phyloP scores from a whole-genome alignment of 2,329 filamentous ascomycete genomes.

The Aspergillus sojae region DNA sequence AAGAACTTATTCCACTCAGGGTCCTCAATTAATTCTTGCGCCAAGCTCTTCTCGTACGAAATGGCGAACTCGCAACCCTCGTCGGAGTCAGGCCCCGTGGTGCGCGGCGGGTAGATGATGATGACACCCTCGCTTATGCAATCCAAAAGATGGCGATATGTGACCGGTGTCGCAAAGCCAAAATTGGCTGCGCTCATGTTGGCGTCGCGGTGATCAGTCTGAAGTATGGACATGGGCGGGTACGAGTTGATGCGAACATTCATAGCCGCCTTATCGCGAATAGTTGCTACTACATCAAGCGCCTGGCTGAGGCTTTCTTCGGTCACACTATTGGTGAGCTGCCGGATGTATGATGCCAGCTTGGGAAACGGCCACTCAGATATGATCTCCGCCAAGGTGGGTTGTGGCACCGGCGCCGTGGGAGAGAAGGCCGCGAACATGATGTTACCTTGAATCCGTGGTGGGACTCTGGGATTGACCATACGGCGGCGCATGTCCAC shows the following conservation, averaged over 20 bases:
- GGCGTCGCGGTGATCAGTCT: conserved; percentile 42
- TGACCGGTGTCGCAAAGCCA: conserved; percentile 39
- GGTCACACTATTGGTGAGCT: conserved; percentile 39
- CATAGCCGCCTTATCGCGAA: conserved; percentile 42
- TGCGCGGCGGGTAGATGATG: conserved; percentile 35
- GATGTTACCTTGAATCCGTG: conserved; percentile 42
- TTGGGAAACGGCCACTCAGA: conserved; percentile 38
- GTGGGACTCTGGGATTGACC: conserved; percentile 33
- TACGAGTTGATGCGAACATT: conserved; percentile 38
- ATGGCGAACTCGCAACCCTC: conserved; percentile 42
- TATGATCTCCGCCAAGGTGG: conserved; percentile 38
- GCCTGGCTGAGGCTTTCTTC: conserved; percentile 33
- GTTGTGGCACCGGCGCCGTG: conserved; percentile 28
- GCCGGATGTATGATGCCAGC: conserved; percentile 42
- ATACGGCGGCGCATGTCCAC: conserved; percentile 46
- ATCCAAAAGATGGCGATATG: conserved; percentile 39
- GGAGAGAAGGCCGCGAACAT: conserved; percentile 32
- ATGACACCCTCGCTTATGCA: conserved; percentile 26
- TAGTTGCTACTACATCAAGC: conserved; percentile 35
- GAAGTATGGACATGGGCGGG: conserved; percentile 39
- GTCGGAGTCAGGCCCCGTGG: conserved; percentile 27
- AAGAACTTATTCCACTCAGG: conserved; percentile 41
- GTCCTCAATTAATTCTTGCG: conserved; percentile 36
- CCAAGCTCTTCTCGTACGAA: conserved; percentile 39
- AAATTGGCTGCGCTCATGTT: conserved; percentile 36